phyloP scores from a whole-genome alignment of 2,329 filamentous ascomycete species.

The Orbilia oligospora region DNA sequence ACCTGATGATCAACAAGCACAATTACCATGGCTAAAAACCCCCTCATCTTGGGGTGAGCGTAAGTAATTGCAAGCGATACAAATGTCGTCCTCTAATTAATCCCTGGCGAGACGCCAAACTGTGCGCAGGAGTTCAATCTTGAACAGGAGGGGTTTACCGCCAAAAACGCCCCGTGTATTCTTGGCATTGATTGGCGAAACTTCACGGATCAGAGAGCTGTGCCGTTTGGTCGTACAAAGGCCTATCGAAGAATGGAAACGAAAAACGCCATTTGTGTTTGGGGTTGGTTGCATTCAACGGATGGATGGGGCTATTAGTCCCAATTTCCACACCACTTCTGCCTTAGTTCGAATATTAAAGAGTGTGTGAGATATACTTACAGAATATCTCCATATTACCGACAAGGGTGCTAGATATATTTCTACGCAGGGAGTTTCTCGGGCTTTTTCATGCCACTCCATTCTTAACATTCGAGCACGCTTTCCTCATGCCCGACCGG shows the following conservation, averaged over 20 bases:
- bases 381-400: constrained; percentile 25
- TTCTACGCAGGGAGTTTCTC: constrained; percentile 33
- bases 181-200: constrained; percentile 36
- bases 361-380: constrained; percentile 38
- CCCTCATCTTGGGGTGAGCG: not conserved
- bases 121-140: constrained; percentile 15
- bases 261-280: constrained; percentile 26
- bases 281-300: constrained; percentile 2
- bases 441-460: constrained; percentile 27
- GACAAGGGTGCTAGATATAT: constrained; percentile 28
- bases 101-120: constrained; percentile 43
- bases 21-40: constrained; percentile 3
- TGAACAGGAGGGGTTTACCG: constrained; percentile 44
- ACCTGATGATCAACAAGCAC: constrained; percentile 30
- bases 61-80: constrained; percentile 17
- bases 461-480: constrained; percentile 8
- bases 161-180: constrained; percentile 15
- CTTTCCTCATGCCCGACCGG: constrained; percentile 6
- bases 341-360: constrained; percentile 20
- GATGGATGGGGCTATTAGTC: constrained; percentile 16
- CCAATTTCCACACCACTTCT: constrained; percentile 8
- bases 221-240: constrained; percentile 40
- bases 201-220: not conserved
- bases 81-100: constrained; percentile 35
- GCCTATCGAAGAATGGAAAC: constrained; percentile 22